These are phyloP conservation scores for Parietaria judaica DNA, from an alignment of 306 rosid species.

Conservation along the genomic window DNA sequence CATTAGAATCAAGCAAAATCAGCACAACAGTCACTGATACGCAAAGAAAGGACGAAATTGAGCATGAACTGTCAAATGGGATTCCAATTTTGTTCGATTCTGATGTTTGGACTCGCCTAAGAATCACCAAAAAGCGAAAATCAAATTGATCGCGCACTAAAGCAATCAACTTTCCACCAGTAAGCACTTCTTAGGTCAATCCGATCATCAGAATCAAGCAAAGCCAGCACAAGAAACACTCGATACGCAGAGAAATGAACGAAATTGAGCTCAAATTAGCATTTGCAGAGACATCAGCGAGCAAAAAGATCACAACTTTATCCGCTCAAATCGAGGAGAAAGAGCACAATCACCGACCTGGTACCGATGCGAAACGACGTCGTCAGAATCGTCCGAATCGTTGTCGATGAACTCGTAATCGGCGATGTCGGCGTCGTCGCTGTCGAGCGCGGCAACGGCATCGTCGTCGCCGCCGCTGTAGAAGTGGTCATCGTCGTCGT, in stretches of 20 bases:
- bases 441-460: slow-evolving; percentile 39
- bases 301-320: not conserved
- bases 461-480: slow-evolving; percentile 56
- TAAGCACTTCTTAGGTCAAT: not conserved
- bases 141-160: not conserved
- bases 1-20: not conserved
- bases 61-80: not conserved
- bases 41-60: not conserved
- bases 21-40: not conserved
- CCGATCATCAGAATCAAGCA: slow-evolving; percentile 3
- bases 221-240: not conserved
- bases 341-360: slow-evolving; percentile 25
- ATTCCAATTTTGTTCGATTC: no score
- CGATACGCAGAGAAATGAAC: not conserved
- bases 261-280: slow-evolving; percentile 1
- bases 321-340: not conserved
- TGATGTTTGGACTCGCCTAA: no score
- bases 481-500: slow-evolving; percentile 44
- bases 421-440: slow-evolving; percentile 52
- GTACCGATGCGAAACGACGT: slow-evolving; percentile 34
- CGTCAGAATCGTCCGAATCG: slow-evolving; percentile 53
- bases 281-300: not conserved
- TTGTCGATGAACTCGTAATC: slow-evolving; percentile 59
- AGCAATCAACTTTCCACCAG: not conserved
- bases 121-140: not conserved